phyloP scores from a whole-genome alignment of 371 early-diverging fungal genomes.

The Actinomortierella wolfii region DNA sequence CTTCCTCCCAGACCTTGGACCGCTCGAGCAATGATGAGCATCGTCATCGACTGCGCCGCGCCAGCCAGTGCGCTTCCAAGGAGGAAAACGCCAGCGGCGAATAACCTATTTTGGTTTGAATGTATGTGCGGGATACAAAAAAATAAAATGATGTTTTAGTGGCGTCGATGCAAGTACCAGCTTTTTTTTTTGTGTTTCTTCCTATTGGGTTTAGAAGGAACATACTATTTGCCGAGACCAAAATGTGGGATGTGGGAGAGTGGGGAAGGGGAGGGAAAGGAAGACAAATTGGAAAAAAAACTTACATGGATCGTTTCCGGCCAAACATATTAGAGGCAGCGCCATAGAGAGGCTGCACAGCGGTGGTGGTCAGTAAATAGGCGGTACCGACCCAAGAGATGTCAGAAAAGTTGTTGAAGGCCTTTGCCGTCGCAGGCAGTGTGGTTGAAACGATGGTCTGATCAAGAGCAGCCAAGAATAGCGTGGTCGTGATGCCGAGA shows the following conservation, averaged over 20 bases:
- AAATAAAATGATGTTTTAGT: background rate
- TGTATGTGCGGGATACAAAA: too few relatives aligned
- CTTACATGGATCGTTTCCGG: constrained; percentile 56
- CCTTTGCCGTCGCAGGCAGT: constrained; percentile 71
- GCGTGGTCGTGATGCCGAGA: constrained; percentile 49
- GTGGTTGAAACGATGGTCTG: constrained; percentile 81
- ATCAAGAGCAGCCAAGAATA: constrained; percentile 69
- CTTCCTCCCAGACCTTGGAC: constrained; percentile 84
- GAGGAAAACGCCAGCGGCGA: constrained; percentile 59
- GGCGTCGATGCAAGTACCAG: too few relatives aligned
- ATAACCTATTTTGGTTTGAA: too few relatives aligned
- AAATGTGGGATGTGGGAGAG: too few relatives aligned
- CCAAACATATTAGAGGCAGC: constrained; percentile 72
- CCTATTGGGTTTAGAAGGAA: too few relatives aligned
- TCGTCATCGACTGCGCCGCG: constrained; percentile 59
- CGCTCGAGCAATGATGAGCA: constrained; percentile 65
- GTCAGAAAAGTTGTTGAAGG: constrained; percentile 62
- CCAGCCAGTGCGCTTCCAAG: constrained; percentile 65
- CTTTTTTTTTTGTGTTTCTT: too few relatives aligned
- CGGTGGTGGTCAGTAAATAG: constrained; percentile 54
- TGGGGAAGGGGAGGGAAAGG: too few relatives aligned
- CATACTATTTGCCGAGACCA: too few relatives aligned
- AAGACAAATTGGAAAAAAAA: too few relatives aligned
- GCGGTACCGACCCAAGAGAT: constrained; percentile 64
- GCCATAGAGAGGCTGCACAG: constrained; percentile 49